phyloP scores from a whole-genome alignment of 768 basidiomycete species.

The Serendipita sp. region DNA sequence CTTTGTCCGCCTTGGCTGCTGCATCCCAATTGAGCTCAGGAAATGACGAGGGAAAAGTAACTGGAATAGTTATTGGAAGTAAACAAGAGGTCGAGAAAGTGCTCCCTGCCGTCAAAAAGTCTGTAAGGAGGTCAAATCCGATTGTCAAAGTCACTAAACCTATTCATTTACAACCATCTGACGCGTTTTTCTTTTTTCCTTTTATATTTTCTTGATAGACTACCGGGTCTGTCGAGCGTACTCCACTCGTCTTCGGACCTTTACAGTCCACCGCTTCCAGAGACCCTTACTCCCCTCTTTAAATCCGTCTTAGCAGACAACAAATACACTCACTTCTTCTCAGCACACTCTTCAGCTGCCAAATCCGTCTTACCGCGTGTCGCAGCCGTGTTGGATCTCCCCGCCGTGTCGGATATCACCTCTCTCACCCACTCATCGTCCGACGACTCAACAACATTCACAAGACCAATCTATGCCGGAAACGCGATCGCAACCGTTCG shows the following conservation, averaged over 20 bases:
- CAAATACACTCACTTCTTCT: conserved; percentile 78
- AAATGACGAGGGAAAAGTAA: conserved; percentile 44
- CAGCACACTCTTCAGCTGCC: conserved; percentile 78
- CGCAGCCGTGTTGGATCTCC: conserved; percentile 74
- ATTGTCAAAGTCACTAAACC: too few species aligned
- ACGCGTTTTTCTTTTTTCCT: too few species aligned
- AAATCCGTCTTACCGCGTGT: conserved; percentile 89
- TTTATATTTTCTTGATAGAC: conserved; percentile 23
- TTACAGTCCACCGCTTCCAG: conserved; percentile 55
- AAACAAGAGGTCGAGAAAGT: conserved; percentile 48
- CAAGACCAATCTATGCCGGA: conserved; percentile 92
- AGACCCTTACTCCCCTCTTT: conserved; percentile 67
- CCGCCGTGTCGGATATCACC: conserved; percentile 82
- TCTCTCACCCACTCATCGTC: conserved; percentile 57
- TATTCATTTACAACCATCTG: too few species aligned
- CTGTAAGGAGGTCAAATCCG: conserved; percentile 12
- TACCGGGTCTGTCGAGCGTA: conserved; percentile 49
- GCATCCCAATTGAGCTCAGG: conserved; percentile 59
- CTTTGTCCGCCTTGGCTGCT: conserved; percentile 82
- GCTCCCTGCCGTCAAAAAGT: conserved; percentile 72
- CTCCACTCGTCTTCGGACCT: conserved; percentile 54
- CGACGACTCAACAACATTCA: conserved; percentile 66
- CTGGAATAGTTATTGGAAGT: conserved; percentile 57
- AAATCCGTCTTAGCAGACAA: conserved; percentile 41
- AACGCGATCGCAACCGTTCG: conserved; percentile 91